Base-by-base conservation (phyloP, 306 rosid species). In the Fragaria vesca region DNA sequence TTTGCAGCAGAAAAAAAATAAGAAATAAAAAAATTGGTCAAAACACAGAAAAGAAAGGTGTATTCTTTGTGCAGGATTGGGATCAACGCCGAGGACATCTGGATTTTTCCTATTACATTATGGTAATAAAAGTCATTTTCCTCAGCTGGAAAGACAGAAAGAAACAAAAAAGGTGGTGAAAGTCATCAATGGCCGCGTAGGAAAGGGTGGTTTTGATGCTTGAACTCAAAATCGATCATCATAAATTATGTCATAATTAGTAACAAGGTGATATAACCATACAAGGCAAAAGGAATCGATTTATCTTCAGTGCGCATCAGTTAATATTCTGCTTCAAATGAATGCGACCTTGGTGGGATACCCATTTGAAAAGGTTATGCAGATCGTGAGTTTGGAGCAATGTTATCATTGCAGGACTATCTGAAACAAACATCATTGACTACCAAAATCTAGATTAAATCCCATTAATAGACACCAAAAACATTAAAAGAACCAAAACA, bases 121-220 rank as follows among this genome's bases (percentile, higher is more conserved):
- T 12, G 12, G 8, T 69, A 47, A 71, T 36, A 75, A 82, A 72
- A 84, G 78, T 60, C 78, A 61, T 72, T 52, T 77, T 51, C 66
- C 8, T 16, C 55, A 63, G 78, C 66, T 83, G 72, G 57, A 81
- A 50, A 32, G 74, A 54, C 20, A 18, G 70, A 76, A 52, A 63
- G 24, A 74, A 60, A 24, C 75, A 73, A 7, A 6, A 76, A 58
- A 54, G 69, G 55, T 65, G 71, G 40, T 54, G 83, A 43, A 76
- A 76, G 87, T 73, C 87, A 21, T 43, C 3, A 60, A 60, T 15
- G 1, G 60, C 84, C 73, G 43, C 65, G 30, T 82, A 42, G 17
- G 65, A 57, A 75, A 9, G 51, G n/a, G 63, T 17, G 43, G 69
- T 55, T 55, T 61, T 10, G 13, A 7, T 45, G 21, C 17, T 17